A percentile compares a stretch with the other conserved stretches of the same genome.
phyloP scores from a whole-genome alignment of 192 early-diverging fungal genomes.

The Podila clonocystis region DNA sequence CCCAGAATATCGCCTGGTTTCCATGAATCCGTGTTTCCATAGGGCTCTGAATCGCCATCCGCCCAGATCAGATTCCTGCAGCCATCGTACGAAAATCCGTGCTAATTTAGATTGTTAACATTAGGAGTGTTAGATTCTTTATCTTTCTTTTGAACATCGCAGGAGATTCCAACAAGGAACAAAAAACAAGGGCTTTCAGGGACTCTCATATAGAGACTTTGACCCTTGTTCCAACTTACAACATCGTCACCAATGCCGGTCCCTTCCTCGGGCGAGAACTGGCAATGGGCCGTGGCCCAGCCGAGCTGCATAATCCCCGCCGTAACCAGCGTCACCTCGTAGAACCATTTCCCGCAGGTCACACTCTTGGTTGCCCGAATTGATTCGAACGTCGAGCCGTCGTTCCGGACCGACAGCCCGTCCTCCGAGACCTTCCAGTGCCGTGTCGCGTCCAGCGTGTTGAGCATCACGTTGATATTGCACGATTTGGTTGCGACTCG shows the following conservation, averaged over 20 bases:
- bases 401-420: conserved; percentile 75
- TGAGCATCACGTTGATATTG: conserved; percentile 60
- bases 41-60: conserved; percentile 57
- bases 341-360: conserved; percentile 71
- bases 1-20: conserved; percentile 64
- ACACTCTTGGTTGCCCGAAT: conserved; percentile 66
- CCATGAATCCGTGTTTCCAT: conserved; percentile 62
- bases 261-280: conserved; percentile 82
- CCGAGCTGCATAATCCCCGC: conserved; percentile 87
- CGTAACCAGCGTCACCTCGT: conserved; percentile 73
- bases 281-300: conserved; percentile 72
- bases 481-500: background rate
- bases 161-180: no score
- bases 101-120: conserved; percentile 55
- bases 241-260: conserved; percentile 76
- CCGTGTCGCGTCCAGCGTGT: conserved; percentile 63
- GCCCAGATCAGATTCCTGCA: conserved; percentile 76
- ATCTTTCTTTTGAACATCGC: no score
- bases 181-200: no score
- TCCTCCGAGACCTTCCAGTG: conserved; percentile 64
- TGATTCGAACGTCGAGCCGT: conserved; percentile 83
- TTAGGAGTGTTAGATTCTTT: no score
- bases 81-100: conserved; percentile 85
- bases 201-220: no score
- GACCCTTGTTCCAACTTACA: conserved; percentile 55